Conservation (phyloP, 176 grass and related monocot genomes). For the Calamus simplicifolius region DNA sequence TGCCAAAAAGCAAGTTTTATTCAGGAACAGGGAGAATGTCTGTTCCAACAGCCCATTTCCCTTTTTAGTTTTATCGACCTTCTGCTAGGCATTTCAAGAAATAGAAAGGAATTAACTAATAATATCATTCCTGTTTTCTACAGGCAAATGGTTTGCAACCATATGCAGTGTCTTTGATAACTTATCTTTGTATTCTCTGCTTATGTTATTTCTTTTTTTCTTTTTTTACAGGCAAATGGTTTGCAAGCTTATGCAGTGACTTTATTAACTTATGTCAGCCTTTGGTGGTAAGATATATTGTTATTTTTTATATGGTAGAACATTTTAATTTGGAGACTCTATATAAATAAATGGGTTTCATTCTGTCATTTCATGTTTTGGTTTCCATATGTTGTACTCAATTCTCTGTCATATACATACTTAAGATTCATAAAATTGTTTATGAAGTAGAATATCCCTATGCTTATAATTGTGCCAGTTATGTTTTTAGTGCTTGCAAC, state of each 20-base stretch:
- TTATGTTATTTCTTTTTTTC: neutral
- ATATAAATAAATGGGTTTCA: no score
- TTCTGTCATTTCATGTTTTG: no score
- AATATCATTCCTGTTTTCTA: neutral
- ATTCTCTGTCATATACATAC: no score
- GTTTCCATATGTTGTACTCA: no score
- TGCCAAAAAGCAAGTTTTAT: no score
- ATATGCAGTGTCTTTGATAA: neutral
- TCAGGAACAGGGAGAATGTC: neutral
- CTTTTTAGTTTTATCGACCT: neutral
- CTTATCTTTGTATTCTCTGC: conserved; percentile 1
- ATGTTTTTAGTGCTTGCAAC: no score
- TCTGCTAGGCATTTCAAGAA: neutral
- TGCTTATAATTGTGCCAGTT: no score
- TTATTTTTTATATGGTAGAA: no score
- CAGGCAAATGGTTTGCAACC: conserved; percentile 85
- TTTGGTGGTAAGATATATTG: conserved; percentile 82
- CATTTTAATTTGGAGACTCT: no score
- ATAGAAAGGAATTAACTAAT: neutral
- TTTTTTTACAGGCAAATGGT: conserved; percentile 70
- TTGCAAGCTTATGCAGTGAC: conserved; percentile 96
- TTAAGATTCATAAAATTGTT: no score
- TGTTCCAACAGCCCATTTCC: neutral
- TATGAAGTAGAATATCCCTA: no score
- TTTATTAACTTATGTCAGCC: conserved; percentile 59